phyloP scores from a whole-genome alignment of 257 asterid genomes.

The Datura wrightii region DNA sequence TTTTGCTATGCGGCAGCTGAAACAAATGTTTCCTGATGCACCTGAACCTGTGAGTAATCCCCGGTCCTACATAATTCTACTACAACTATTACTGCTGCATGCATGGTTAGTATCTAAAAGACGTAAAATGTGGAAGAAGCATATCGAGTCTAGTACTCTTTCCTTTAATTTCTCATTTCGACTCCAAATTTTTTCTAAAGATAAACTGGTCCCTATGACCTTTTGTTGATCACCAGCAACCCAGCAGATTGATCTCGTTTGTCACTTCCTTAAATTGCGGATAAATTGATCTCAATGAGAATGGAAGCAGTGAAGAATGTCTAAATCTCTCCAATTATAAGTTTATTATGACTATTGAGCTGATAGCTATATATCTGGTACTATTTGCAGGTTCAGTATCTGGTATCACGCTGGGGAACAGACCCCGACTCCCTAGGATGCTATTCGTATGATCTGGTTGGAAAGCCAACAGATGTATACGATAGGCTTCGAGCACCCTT shows the following conservation, averaged over 20 bases:
- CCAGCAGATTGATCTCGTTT: not conserved
- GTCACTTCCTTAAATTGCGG: not conserved
- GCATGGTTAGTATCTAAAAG: not conserved
- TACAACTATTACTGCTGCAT: not conserved
- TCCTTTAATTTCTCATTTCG: not conserved
- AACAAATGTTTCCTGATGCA: slow-evolving; percentile 86
- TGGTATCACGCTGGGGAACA: slow-evolving; percentile 90
- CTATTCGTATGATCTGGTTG: slow-evolving; percentile 89
- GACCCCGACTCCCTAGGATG: slow-evolving; percentile 86
- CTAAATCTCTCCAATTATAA: not conserved
- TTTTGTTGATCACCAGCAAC: not conserved
- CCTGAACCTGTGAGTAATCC: slow-evolving; percentile 76
- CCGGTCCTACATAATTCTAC: not conserved
- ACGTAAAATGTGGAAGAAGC: not conserved
- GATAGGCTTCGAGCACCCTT: slow-evolving; percentile 85
- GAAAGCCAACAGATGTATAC: slow-evolving; percentile 79
- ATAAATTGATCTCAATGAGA: not conserved
- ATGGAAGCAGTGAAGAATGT: not conserved
- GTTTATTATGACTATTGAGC: not conserved
- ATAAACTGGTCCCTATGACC: not conserved
- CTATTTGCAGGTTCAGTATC: slow-evolving; percentile 66
- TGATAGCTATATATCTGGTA: not conserved
- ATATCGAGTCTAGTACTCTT: not conserved
- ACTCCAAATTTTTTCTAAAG: not conserved
- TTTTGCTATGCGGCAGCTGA: slow-evolving; percentile 81